Conservation (phyloP, 768 basidiomycete species). For the Trametes cinnabarina region DNA sequence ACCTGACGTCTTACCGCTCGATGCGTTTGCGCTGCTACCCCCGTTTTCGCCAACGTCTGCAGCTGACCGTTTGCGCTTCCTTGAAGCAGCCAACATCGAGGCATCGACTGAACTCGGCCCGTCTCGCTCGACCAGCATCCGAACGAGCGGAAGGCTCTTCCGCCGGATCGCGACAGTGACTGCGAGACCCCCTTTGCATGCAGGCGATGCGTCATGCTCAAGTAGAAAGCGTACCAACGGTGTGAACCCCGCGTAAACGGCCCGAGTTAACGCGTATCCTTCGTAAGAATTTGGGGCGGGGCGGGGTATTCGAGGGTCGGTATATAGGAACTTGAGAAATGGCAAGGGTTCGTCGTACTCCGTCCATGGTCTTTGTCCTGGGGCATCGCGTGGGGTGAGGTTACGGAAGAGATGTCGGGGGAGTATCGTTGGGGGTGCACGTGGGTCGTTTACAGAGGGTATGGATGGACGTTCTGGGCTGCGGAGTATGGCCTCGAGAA, state of each 20-base stretch:
- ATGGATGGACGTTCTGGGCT: constrained; percentile 15
- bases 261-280: constrained; percentile 81
- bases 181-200: constrained; percentile 57
- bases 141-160: constrained; percentile 65
- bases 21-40: background rate
- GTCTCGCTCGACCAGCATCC: constrained; percentile 69
- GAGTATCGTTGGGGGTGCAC: constrained; percentile 41
- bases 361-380: constrained; percentile 36
- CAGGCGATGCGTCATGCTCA: constrained; percentile 67
- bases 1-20: background rate
- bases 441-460: background rate
- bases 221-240: constrained; percentile 74
- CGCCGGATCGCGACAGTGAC: constrained; percentile 73
- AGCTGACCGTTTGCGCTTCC: background rate
- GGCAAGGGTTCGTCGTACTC: constrained; percentile 58
- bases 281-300: constrained; percentile 64
- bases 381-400: constrained; percentile 33
- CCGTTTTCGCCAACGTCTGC: background rate
- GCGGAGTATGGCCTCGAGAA: constrained; percentile 48
- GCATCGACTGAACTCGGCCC: constrained; percentile 18
- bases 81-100: background rate
- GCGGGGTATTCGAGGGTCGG: constrained; percentile 35
- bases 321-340: constrained; percentile 58
- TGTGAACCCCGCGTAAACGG: constrained; percentile 62
- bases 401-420: constrained; percentile 67